A percentile compares a stretch with the other conserved stretches of the same genome.
Evolutionary conservation across 139 green algal species (phyloP).

Genomic region (Chara braunii): DNA sequence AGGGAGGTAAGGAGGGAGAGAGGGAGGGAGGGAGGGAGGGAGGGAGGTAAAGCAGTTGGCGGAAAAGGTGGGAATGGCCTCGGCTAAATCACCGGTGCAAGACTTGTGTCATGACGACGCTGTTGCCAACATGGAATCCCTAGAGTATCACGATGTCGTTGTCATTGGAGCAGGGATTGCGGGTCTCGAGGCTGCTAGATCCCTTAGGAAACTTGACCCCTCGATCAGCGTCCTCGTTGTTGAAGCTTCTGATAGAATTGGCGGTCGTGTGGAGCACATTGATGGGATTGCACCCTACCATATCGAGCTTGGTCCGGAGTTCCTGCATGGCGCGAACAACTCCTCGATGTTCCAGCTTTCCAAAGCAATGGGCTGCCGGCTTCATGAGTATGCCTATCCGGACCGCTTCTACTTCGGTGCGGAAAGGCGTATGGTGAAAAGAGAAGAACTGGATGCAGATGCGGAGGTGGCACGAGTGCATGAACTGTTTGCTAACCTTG

Average conservation of each 20-base stretch:
- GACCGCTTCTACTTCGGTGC: constrained; percentile 57
- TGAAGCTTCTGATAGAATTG: constrained; percentile 21
- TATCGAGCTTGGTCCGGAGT: constrained; percentile 67
- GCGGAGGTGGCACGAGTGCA: constrained; percentile 41
- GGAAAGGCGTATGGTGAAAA: constrained; percentile 41
- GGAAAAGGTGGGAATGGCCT: no score
- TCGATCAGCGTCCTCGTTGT: constrained; percentile 26
- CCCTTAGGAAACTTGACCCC: not conserved
- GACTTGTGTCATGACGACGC: no score
- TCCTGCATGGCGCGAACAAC: constrained; percentile 64
- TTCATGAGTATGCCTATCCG: constrained; percentile 43
- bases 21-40: no score
- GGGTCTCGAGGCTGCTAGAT: constrained; percentile 31
- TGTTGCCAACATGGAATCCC: not conserved
- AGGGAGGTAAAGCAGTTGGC: no score
- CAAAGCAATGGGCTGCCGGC: constrained; percentile 42
- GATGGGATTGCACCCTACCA: constrained; percentile 61
- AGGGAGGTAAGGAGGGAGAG: no score
- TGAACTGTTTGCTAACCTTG: constrained; percentile 53
- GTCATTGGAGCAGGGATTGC: constrained; percentile 34
- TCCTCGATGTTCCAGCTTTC: constrained; percentile 34
- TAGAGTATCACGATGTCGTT: constrained; percentile 25
- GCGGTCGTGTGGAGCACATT: constrained; percentile 13
- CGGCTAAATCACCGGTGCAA: no score
- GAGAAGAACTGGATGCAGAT: constrained; percentile 46